These are phyloP conservation scores for Polyporus tsugae DNA, from an alignment of 1,284 basidiomycete genomes.

Conservation along the genomic window DNA sequence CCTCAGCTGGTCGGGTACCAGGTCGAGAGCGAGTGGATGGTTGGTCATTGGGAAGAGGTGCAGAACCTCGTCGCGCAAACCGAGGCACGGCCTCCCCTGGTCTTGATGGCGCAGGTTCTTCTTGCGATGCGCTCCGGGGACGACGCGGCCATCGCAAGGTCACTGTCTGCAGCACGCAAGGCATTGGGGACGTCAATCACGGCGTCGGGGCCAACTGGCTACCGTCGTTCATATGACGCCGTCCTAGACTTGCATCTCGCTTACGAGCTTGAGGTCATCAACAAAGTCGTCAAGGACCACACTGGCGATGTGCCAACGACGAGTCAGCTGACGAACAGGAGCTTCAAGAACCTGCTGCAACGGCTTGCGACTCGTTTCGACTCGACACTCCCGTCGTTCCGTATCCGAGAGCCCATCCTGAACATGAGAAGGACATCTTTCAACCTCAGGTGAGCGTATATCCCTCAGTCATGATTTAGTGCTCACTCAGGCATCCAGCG, in stretches of 20 bases:
- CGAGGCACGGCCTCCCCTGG: constrained; percentile 62
- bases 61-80: constrained; percentile 62
- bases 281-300: constrained; percentile 47
- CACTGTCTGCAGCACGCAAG: constrained; percentile 76
- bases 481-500: background rate
- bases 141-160: constrained; percentile 51
- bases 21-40: constrained; percentile 95
- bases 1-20: constrained; percentile 83
- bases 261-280: constrained; percentile 88
- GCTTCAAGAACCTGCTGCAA: constrained; percentile 48
- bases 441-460: constrained; percentile 62
- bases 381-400: constrained; percentile 89
- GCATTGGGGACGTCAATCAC: constrained; percentile 85
- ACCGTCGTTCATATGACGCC: constrained; percentile 89
- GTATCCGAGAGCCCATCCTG: constrained; percentile 90
- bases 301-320: constrained; percentile 21
- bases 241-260: constrained; percentile 89
- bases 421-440: constrained; percentile 92
- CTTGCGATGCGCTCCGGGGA: constrained; percentile 78
- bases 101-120: constrained; percentile 85
- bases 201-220: constrained; percentile 82
- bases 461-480: background rate
- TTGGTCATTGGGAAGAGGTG: constrained; percentile 92
- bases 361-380: constrained; percentile 73
- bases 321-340: constrained; percentile 17